These are phyloP conservation scores for Candolleomyces efflorescens DNA, from an alignment of 768 basidiomycete genomes.

Conservation along the genomic window DNA sequence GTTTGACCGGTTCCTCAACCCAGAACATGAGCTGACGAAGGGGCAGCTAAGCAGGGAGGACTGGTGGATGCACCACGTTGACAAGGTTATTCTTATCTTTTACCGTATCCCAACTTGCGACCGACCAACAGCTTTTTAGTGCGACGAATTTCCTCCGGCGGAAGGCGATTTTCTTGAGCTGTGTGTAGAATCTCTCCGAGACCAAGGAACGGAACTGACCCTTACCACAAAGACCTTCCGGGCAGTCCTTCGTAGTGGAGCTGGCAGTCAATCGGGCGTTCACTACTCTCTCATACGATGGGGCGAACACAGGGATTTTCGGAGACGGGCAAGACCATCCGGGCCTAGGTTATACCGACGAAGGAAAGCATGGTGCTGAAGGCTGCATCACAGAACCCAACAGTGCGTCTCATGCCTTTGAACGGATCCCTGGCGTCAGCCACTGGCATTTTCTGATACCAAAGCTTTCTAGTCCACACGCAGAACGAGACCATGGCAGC, in stretches of 20 bases:
- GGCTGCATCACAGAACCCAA: slow-evolving; percentile 33
- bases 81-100: slow-evolving; percentile 9
- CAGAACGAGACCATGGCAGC: slow-evolving; percentile 43
- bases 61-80: slow-evolving; percentile 41
- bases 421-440: neutral
- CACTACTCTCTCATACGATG: slow-evolving; percentile 34
- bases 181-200: slow-evolving; percentile 15
- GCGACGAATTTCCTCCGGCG: slow-evolving; percentile 42
- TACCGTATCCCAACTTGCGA: neutral
- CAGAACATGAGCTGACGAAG: neutral
- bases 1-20: neutral
- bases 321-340: slow-evolving; percentile 34
- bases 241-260: slow-evolving; percentile 39
- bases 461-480: slow-evolving; percentile 33
- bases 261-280: slow-evolving; percentile 37
- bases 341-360: slow-evolving; percentile 18
- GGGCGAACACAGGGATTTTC: slow-evolving; percentile 20
- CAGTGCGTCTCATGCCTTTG: slow-evolving; percentile 23
- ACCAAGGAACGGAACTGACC: neutral
- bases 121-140: slow-evolving; percentile 20
- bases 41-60: slow-evolving; percentile 27
- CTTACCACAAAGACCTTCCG: slow-evolving; percentile 29
- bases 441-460: neutral
- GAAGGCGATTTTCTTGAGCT: slow-evolving; percentile 39
- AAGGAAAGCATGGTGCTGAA: slow-evolving; percentile 20